Conservation (phyloP, 345 rosid genomes). For the Raphanus sativus region DNA sequence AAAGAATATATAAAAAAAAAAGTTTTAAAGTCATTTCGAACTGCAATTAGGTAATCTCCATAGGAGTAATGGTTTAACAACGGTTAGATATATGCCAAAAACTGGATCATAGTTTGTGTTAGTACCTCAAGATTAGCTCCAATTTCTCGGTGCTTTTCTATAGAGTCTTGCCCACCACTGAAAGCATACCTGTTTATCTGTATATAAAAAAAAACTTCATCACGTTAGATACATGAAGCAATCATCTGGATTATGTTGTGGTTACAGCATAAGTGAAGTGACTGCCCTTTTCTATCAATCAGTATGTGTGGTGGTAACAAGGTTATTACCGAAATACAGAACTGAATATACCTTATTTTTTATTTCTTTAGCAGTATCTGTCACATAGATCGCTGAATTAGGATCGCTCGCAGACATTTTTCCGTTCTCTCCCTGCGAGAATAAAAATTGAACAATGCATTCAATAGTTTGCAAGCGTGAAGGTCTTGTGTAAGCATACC, state of each 20-base stretch:
- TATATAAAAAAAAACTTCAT: constrained; percentile 3
- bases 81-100: neutral
- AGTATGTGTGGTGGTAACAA: neutral
- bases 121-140: constrained; percentile 94
- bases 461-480: constrained; percentile 8
- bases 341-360: constrained; percentile 59
- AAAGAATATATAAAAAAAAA: no score
- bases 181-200: constrained; percentile 81
- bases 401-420: constrained; percentile 99
- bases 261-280: neutral
- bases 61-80: no score
- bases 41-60: no score
- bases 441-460: neutral
- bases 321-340: neutral
- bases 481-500: neutral
- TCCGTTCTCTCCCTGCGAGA: constrained; percentile 82
- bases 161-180: constrained; percentile 85
- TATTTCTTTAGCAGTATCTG: constrained; percentile 77
- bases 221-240: neutral
- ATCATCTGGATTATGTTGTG: neutral
- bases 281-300: neutral
- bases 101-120: neutral
- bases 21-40: no score
- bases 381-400: constrained; percentile 92
- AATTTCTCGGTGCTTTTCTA: constrained; percentile 63